Base-by-base conservation (phyloP, 1,284 basidiomycete species). In the Cutaneotrichosporon arboriforme region DNA sequence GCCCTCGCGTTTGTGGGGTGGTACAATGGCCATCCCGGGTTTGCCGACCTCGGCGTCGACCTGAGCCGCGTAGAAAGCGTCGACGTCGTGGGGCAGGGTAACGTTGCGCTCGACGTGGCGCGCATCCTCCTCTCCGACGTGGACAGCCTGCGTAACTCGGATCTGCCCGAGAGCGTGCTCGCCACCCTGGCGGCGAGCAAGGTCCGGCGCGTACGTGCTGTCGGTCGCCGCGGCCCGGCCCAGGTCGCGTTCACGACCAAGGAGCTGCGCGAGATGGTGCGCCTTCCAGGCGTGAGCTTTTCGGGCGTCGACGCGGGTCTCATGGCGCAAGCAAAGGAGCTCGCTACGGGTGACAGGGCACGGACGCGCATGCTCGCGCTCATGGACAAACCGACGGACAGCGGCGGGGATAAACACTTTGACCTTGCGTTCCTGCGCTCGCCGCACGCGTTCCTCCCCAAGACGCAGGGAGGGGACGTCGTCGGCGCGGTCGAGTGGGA, bases 181-280 rank as follows among this genome's bases (percentile, higher is more conserved):
- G 81, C 84, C 1, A 79, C 84, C 8, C 80, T 97, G 7, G 72
- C 78, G 0, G 73, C 76, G 8, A 50, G 44, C 23, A 10, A 14
- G 5, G 47, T 98, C 20, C 77, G 81, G 59, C 84, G 88, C 49
- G 86, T 99, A 23, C 85, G 85, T 14, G 86, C 96, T 43, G 79
- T 94, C 26, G 94, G 85, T 0, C 78, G 96, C 37, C 80, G 94
- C 14, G 94, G 93, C 0, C 90, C 90, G 0, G 81, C 86, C 3
- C 87, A 97, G 70, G 87, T 90, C 0, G 87, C 91, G 0, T 97
- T 94, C 68, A 94, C 92, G 1, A 87, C 88, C 45, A 97, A 97
- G 75, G 96, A 98, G 74, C 80, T 97, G 3, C 80, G 94, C 22
- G 94, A 98, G 76, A 82, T 97, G 80, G 82, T 91, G 61, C 82